These are phyloP conservation scores for Sphaerulina musiva DNA, from an alignment of 2,329 filamentous ascomycete genomes.

Conservation along the genomic window DNA sequence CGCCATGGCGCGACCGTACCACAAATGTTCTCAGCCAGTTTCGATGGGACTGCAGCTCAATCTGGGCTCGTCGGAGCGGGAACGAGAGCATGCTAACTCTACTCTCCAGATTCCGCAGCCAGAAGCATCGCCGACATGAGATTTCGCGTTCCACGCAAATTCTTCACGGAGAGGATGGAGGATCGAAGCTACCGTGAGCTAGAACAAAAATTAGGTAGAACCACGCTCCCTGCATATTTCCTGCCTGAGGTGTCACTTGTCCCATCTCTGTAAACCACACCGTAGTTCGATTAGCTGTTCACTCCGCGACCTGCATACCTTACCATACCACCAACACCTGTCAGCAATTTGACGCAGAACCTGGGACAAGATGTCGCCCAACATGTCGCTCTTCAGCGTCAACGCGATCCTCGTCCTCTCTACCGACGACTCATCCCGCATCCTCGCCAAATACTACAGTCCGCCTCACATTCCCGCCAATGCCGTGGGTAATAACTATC, in stretches of 20 bases:
- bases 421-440: slow-evolving; percentile 80
- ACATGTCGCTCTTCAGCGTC: slow-evolving; percentile 50
- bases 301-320: background rate
- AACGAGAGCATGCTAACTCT: slow-evolving; percentile 14
- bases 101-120: background rate
- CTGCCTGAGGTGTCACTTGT: background rate
- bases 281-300: slow-evolving; percentile 9
- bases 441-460: slow-evolving; percentile 90
- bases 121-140: too few relatives aligned
- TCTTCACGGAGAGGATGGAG: too few relatives aligned
- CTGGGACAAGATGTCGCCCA: slow-evolving; percentile 42
- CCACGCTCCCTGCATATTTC: background rate
- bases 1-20: background rate
- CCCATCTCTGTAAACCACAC: background rate
- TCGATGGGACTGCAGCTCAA: slow-evolving; percentile 23
- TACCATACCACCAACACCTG: too few relatives aligned
- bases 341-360: too few relatives aligned
- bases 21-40: slow-evolving; percentile 23
- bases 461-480: slow-evolving; percentile 53
- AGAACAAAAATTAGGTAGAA: too few relatives aligned
- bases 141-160: too few relatives aligned
- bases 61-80: slow-evolving; percentile 17
- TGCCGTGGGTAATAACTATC: slow-evolving; percentile 53
- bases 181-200: too few relatives aligned
- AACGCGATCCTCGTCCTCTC: slow-evolving; percentile 49